Evolutionary conservation across 164 flowering plant species (phyloP).

Genomic region (Cinnamomum micranthum): DNA sequence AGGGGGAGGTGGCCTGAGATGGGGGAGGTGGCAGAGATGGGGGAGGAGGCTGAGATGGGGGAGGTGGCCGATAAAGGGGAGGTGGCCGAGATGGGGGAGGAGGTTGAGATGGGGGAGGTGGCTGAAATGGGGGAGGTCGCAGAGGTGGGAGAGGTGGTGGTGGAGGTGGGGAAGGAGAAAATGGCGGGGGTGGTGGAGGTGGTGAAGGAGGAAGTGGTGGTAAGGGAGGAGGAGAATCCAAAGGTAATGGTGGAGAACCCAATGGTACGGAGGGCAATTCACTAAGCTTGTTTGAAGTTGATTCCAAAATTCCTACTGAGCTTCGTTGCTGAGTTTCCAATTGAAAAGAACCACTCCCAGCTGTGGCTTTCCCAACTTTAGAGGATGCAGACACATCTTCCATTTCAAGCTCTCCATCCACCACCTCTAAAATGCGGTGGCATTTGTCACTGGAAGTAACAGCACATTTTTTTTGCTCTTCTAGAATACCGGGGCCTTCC

Average conservation of each 20-base stretch:
- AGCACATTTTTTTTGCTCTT: conserved; percentile 30
- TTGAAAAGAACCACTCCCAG: conserved; percentile 23
- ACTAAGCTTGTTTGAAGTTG: conserved; percentile 20
- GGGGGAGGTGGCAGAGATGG: conserved; percentile 10
- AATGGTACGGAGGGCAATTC: conserved; percentile 49
- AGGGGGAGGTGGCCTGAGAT: background rate
- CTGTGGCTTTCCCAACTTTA: conserved; percentile 39
- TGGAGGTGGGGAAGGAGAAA: conserved; percentile 19
- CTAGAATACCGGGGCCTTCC: conserved; percentile 25
- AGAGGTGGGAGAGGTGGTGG: conserved; percentile 21
- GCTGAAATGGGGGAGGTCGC: conserved; percentile 23
- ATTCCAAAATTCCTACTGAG: conserved; percentile 25
- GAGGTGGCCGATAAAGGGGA: conserved; percentile 7
- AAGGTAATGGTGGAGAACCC: conserved; percentile 73
- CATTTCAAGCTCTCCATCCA: conserved; percentile 93
- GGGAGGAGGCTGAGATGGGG: conserved; percentile 19
- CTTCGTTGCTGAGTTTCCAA: conserved; percentile 21
- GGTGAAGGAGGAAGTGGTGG: conserved; percentile 34
- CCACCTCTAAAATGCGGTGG: conserved; percentile 69
- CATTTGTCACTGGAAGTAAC: conserved; percentile 65
- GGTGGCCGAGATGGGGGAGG: conserved; percentile 17
- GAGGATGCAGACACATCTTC: conserved; percentile 67
- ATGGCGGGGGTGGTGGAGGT: conserved; percentile 23
- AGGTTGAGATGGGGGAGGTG: conserved; percentile 16
- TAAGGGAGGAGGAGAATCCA: conserved; percentile 29